Evolutionary conservation across 805 yeast species (phyloP), one percentile per base, ranked within the genome.

Genomic region (Metschnikowia bowlesiae): DNA sequence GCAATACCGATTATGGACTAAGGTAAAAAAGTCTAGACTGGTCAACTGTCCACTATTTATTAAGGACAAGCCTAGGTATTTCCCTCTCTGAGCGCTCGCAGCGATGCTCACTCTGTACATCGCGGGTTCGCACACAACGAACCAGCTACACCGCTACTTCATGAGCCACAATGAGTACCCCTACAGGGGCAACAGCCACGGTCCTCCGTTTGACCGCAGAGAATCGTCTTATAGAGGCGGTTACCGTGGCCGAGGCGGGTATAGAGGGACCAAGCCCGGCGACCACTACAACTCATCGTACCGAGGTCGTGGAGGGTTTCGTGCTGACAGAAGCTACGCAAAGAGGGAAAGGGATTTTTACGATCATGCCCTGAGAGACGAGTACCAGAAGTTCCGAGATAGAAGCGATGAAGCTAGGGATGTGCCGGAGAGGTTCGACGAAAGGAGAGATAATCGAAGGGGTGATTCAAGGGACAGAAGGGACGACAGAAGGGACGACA

Each of bases 231-330:
- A 48, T 8, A 51, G 55, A 10, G 41, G 47, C 13, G 58, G 46
- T 2, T 29, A 44, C 42, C 52, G 65, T 28, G 55, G 59, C 11
- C 49, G 64, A 14, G 62, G 67, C 26, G 62, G 59, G 1, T 57
- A 55, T 49, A 55, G 67, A 32, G 65, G 67, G 32, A 63, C 64
- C 26, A 47, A 60, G 46, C 58, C 53, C 30, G 52, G 50, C 32
- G 52, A 54, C 47, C 54, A 47, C 39, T 53, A 47, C 44, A 49
- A 52, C 18, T 29, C 46, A 6, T 40, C 38, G 10, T 53, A 53
- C 44, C 55, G 60, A 8, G 56, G 59, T 31, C 53, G 63, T 10
- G 63, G 63, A 39, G 50, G 51, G 26, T 44, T 44, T 22, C 40
- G 52, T 28, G 32, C 41, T 31, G 31, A 36, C 33, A 26, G 39